phyloP scores from a whole-genome alignment of 2,329 filamentous ascomycete genomes.

The Nemania abortiva region DNA sequence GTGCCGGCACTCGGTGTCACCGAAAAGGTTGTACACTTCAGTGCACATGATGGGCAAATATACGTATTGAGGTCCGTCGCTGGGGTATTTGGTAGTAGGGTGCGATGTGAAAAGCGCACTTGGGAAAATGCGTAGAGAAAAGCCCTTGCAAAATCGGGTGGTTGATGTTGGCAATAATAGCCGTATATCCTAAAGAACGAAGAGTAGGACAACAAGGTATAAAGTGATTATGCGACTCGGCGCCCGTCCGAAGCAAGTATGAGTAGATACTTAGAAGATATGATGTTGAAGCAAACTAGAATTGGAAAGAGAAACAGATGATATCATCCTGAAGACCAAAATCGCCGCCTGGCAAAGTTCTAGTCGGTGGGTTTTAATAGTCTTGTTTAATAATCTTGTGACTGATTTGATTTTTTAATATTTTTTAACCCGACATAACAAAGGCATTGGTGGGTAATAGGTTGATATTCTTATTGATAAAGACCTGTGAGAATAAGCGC shows the following conservation, averaged over 20 bases:
- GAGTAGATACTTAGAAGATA: neutral
- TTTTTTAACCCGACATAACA: neutral
- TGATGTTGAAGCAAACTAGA: neutral
- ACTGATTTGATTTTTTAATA: too few species aligned
- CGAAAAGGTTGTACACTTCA: conserved; percentile 48
- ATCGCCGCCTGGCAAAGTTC: neutral
- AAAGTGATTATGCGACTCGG: neutral
- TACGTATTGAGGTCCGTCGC: neutral
- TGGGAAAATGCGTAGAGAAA: neutral
- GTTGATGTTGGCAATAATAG: neutral
- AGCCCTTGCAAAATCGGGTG: neutral
- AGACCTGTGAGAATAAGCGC: neutral
- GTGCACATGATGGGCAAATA: conserved; percentile 50
- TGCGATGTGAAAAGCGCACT: neutral
- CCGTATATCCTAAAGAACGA: neutral
- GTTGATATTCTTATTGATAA: neutral
- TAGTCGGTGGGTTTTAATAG: neutral
- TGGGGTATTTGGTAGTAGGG: neutral
- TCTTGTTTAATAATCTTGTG: neutral
- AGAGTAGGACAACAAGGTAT: neutral
- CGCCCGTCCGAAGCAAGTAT: neutral
- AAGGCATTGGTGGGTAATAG: conserved; percentile 1
- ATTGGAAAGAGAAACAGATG: neutral
- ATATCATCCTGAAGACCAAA: neutral
- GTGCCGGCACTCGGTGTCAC: conserved; percentile 48